Evolutionary conservation across 345 rosid genomes (phyloP), one percentile per base, ranked within the genome.

Genomic region (Arabidopsis suecica): DNA sequence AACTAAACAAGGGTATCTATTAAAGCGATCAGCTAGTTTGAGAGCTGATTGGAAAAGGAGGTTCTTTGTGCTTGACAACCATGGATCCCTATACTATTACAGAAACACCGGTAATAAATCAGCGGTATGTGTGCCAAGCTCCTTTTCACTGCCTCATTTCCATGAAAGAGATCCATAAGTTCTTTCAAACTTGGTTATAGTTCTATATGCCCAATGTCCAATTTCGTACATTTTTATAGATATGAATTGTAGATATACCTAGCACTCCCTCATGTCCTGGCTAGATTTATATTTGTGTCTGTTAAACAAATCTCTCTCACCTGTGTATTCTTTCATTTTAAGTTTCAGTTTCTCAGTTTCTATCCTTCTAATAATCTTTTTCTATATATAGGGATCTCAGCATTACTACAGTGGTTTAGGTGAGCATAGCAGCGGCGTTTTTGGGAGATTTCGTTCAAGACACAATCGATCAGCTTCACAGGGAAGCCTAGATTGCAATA

Each of bases 21-120:
- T 88, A 65, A 90, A 88, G 74, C 85, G 91, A 60, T 83, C 97
- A 22, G 85, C 97, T 70, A 80, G 84, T 76, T 78, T 78, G 68
- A 90, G 89, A 76, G 85, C 86, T 59, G 94, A 88, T 55, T 93
- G 96, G 96, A 90, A 93, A 75, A 88, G 96, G 79, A 87, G 93
- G 71, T 90, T 90, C 81, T 93, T 93, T 82, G 91, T 93, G 25
- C 93, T 90, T 16, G 90, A 93, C 80, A 87, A 86, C 72, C 94
- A 79, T 66, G 98, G 98, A 70, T 84, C 85, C 49, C 79, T 93
- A 54, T 88, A 78, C 80, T 93, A 90, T 83, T 88, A 88, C 79
- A 83, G 80, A 78, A 88, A 83, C 81, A 87, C 89, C 70, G 84
- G 85, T 74, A 63, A 69, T 51, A 90, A 82, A 75, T 76, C 84